Conservation (phyloP, 257 asterid genomes). For the Nicotiana knightiana region DNA sequence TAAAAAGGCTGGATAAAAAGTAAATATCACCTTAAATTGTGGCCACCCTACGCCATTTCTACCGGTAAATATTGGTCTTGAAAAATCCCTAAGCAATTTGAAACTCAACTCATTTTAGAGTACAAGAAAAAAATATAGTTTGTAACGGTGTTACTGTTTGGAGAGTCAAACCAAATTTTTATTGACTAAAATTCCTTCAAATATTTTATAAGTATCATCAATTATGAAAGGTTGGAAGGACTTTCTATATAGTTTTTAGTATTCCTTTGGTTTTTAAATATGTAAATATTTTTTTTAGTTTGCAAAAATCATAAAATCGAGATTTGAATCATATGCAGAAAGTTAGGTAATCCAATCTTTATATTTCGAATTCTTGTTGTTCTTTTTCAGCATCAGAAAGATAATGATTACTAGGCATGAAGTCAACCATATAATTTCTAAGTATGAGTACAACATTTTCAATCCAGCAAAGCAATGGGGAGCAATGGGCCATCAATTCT, state of each 20-base stretch:
- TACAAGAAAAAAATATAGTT: not conserved
- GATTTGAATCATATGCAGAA: not conserved
- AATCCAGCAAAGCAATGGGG: not conserved
- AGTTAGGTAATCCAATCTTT: not conserved
- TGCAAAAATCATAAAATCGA: not conserved
- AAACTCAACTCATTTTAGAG: not conserved
- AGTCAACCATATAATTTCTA: constrained; percentile 5
- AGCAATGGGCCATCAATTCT: not conserved
- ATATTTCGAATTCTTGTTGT: not conserved
- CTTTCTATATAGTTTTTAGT: no score
- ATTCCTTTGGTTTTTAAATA: not conserved
- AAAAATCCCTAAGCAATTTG: not conserved
- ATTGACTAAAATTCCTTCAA: not conserved
- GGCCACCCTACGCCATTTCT: no score
- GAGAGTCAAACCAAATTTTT: not conserved
- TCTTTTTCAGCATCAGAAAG: not conserved
- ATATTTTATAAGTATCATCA: not conserved
- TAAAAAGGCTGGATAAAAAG: no score
- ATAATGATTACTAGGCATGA: not conserved
- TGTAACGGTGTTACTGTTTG: not conserved
- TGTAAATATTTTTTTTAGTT: not conserved
- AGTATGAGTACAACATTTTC: not conserved
- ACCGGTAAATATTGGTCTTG: no score
- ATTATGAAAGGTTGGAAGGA: not conserved
- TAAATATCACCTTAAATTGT: no score